Conservation (phyloP, 192 early-diverging fungal species). For the Geranomyces variabilis region DNA sequence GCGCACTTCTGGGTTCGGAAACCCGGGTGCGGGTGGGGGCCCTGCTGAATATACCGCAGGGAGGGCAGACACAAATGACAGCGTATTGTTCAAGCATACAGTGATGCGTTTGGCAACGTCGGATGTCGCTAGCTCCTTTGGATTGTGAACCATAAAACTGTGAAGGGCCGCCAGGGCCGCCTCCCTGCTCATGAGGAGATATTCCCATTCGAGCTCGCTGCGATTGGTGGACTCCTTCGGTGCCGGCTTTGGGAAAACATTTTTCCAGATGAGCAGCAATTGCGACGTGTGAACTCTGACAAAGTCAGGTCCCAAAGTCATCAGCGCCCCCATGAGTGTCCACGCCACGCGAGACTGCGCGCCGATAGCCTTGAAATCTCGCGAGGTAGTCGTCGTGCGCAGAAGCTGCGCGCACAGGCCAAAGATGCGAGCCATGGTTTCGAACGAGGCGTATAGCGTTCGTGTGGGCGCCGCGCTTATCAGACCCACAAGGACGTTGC, state of each 20-base stretch:
- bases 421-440: conserved; percentile 77
- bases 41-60: conserved; percentile 53
- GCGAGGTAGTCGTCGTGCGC: conserved; percentile 55
- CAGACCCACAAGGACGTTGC: conserved; percentile 65
- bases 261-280: conserved; percentile 78
- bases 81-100: conserved; percentile 72
- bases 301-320: conserved; percentile 80
- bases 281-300: conserved; percentile 79
- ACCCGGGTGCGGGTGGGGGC: conserved; percentile 40
- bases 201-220: conserved; percentile 68
- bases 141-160: conserved; percentile 72
- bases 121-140: conserved; percentile 59
- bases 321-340: conserved; percentile 74
- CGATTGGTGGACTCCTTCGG: conserved; percentile 66
- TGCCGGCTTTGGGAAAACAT: conserved; percentile 70
- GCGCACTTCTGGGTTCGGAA: conserved; percentile 29
- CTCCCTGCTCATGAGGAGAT: conserved; percentile 54
- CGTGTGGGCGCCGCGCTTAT: conserved; percentile 69
- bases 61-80: conserved; percentile 62
- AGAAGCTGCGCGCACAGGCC: conserved; percentile 76
- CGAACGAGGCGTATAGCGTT: conserved; percentile 75
- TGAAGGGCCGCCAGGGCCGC: conserved; percentile 72
- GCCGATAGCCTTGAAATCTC: conserved; percentile 62
- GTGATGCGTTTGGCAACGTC: conserved; percentile 81
- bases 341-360: conserved; percentile 75